phyloP scores from a whole-genome alignment of 2,329 filamentous ascomycete species.

The Cercospora canescens region DNA sequence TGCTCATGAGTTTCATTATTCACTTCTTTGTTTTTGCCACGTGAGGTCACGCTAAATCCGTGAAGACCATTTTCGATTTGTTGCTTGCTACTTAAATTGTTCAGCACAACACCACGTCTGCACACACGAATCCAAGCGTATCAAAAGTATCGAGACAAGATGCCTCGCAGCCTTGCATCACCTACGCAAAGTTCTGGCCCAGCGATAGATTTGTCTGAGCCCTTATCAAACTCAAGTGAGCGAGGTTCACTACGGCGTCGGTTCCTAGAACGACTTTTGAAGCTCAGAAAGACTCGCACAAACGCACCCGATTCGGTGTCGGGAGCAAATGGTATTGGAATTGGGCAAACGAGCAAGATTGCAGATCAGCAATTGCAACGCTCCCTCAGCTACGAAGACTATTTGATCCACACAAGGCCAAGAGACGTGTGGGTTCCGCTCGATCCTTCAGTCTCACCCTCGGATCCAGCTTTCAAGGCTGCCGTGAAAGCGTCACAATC shows the following conservation, averaged over 20 bases:
- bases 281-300: background rate
- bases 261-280: background rate
- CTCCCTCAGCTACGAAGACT: slow-evolving; percentile 2
- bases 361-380: background rate
- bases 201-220: background rate
- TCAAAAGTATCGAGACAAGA: background rate
- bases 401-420: background rate
- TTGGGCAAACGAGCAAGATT: background rate
- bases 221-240: background rate
- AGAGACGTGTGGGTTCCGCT: slow-evolving; percentile 5
- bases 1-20: background rate
- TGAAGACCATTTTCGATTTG: background rate
- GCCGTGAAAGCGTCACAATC: slow-evolving; percentile 1
- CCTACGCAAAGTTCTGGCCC: background rate
- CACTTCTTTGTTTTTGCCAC: background rate
- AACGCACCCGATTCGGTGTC: background rate
- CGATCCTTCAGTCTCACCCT: slow-evolving; percentile 5
- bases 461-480: slow-evolving; percentile 4
- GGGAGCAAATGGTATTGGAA: background rate
- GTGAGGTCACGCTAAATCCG: background rate
- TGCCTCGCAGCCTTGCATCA: slow-evolving; percentile 1
- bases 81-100: background rate
- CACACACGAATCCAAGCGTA: background rate
- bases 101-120: background rate
- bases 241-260: background rate